Percentiles rank a stretch among this genome's conserved stretches.
These are phyloP conservation scores for Rhynchospora pubera DNA, from an alignment of 176 grass and related monocot genomes.

Conservation along the genomic window DNA sequence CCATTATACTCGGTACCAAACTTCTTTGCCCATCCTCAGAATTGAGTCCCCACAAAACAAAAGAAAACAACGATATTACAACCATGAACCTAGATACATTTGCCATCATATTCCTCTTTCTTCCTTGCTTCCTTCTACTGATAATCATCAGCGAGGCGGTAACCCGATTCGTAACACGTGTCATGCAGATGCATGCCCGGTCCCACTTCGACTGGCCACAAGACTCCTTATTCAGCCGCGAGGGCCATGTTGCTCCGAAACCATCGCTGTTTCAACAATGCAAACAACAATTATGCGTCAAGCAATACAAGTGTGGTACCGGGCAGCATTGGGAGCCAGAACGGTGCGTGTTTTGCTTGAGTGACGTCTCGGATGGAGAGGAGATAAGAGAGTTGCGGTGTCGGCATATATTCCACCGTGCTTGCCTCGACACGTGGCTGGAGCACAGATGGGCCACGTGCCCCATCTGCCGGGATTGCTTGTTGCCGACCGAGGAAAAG, in stretches of 20 bases:
- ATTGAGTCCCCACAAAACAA: neutral
- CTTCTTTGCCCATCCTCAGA: no score
- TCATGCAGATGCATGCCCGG: constrained; percentile 21
- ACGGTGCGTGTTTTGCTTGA: constrained; percentile 53
- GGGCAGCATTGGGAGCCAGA: neutral
- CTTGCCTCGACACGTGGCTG: constrained; percentile 56
- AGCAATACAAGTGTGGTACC: neutral
- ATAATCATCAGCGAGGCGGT: neutral
- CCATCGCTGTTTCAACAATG: constrained; percentile 2
- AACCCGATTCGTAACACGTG: neutral
- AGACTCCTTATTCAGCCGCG: constrained; percentile 19
- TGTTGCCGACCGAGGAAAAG: constrained; percentile 2
- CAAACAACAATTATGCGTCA: constrained; percentile 20
- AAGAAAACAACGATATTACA: neutral
- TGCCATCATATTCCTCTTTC: neutral
- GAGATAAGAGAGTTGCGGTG: constrained; percentile 57
- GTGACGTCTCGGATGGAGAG: constrained; percentile 44
- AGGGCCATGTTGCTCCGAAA: neutral
- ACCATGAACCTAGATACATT: neutral
- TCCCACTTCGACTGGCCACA: constrained; percentile 28
- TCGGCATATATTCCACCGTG: constrained; percentile 48
- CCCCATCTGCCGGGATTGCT: constrained; percentile 54
- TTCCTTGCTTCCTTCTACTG: constrained; percentile 12
- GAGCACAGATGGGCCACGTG: constrained; percentile 30
- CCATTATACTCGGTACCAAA: neutral